These are phyloP conservation scores for Cardamine occulta DNA, from an alignment of 345 rosid genomes.

Conservation along the genomic window DNA sequence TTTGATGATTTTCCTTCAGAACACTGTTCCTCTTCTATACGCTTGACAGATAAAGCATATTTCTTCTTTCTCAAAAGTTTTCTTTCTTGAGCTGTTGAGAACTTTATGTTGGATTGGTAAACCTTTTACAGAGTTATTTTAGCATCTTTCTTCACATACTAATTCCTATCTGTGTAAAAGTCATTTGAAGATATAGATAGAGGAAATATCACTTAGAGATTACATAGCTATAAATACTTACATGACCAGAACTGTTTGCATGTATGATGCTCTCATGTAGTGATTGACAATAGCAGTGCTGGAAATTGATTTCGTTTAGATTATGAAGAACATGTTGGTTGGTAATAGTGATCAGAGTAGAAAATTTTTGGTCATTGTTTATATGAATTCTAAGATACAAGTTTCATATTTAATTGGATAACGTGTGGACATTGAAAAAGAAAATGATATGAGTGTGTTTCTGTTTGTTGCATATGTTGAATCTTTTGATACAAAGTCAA, in stretches of 20 bases:
- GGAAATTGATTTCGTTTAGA: slow-evolving; percentile 9
- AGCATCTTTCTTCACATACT: slow-evolving; percentile 17
- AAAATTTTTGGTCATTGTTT: background rate
- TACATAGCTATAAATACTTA: slow-evolving; percentile 18
- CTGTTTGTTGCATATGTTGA: slow-evolving; percentile 22
- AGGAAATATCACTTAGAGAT: slow-evolving; percentile 19
- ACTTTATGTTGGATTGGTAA: slow-evolving; percentile 20
- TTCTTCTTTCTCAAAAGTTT: slow-evolving; percentile 27
- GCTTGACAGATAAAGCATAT: background rate
- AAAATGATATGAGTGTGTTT: background rate
- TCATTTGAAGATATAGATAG: background rate
- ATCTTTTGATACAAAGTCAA: slow-evolving; percentile 24
- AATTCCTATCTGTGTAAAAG: slow-evolving; percentile 14
- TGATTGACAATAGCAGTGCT: slow-evolving; percentile 20
- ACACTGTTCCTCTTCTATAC: background rate
- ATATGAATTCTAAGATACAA: background rate
- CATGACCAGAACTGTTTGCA: slow-evolving; percentile 24
- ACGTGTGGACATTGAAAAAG: background rate
- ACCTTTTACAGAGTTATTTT: slow-evolving; percentile 14
- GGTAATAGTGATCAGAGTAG: slow-evolving; percentile 25
- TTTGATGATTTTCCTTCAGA: slow-evolving; percentile 21
- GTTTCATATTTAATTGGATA: background rate
- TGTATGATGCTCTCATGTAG: slow-evolving; percentile 17
- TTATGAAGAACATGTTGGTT: slow-evolving; percentile 15
- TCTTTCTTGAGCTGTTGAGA: slow-evolving; percentile 15